phyloP scores from a whole-genome alignment of 2,329 filamentous ascomycete genomes.

The Byssoonygena ceratinophila region DNA sequence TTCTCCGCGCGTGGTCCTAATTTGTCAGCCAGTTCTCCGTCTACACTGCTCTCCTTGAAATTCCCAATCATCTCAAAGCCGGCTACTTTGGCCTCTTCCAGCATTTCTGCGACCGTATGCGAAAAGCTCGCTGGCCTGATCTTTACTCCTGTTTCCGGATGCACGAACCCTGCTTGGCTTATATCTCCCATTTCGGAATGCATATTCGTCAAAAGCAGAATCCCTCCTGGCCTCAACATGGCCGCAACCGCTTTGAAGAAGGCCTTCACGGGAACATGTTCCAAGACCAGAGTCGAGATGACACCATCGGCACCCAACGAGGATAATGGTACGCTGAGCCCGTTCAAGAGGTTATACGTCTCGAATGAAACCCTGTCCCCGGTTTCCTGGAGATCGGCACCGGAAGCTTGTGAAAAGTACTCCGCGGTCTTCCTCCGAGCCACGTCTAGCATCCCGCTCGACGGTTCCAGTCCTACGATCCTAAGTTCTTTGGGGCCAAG shows the following conservation, averaged over 20 bases:
- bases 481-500: not conserved
- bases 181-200: constrained; percentile 52
- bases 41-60: constrained; percentile 37
- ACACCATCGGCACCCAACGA: constrained; percentile 35
- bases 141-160: constrained; percentile 44
- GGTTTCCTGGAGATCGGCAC: not conserved
- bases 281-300: constrained; percentile 53
- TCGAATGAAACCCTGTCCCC: constrained; percentile 14
- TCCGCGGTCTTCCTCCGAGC: constrained; percentile 35
- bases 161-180: constrained; percentile 53
- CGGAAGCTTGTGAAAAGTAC: constrained; percentile 2
- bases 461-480: constrained; percentile 49
- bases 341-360: constrained; percentile 34
- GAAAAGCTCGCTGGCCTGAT: constrained; percentile 50
- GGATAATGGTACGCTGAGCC: constrained; percentile 18
- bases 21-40: constrained; percentile 46
- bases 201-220: constrained; percentile 57
- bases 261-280: constrained; percentile 49
- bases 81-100: constrained; percentile 38
- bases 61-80: constrained; percentile 39
- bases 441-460: constrained; percentile 47
- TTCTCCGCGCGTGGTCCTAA: constrained; percentile 53
- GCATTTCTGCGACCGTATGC: constrained; percentile 44
- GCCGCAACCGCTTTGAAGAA: constrained; percentile 45
- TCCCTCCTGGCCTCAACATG: constrained; percentile 39